Evolutionary conservation across 768 basidiomycete species (phyloP).

Genomic region (Hypholoma sublateritium): DNA sequence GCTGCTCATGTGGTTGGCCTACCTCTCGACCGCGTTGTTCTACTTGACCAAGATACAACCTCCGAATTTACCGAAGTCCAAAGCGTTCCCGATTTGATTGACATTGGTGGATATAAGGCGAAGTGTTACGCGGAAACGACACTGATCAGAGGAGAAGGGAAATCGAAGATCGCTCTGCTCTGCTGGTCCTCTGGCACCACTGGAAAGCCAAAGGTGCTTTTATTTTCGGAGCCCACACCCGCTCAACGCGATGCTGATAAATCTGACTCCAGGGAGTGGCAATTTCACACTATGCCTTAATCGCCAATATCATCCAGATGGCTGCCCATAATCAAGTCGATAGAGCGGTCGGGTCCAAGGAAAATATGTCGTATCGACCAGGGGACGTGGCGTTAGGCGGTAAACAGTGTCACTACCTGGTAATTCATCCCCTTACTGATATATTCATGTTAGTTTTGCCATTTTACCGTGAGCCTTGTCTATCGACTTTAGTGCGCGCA

Average conservation of each 20-base stretch:
- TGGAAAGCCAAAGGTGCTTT: conserved; percentile 56
- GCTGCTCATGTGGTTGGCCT: conserved; percentile 36
- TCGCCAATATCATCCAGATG: conserved; percentile 55
- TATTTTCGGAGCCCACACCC: not conserved
- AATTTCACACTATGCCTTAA: conserved; percentile 53
- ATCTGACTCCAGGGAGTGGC: conserved; percentile 40
- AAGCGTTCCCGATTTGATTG: conserved; percentile 27
- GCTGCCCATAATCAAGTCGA: conserved; percentile 38
- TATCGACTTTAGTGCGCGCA: not conserved
- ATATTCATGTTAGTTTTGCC: conserved; percentile 26
- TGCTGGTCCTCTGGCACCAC: conserved; percentile 73
- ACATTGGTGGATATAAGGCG: conserved; percentile 19
- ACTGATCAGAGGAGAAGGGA: conserved; percentile 52
- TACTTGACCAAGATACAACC: conserved; percentile 29
- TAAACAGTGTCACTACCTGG: conserved; percentile 9
- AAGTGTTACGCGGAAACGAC: conserved; percentile 40
- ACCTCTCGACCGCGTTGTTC: conserved; percentile 36
- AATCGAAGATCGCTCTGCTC: conserved; percentile 57
- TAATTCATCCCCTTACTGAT: conserved; percentile 5
- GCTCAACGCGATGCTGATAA: not conserved
- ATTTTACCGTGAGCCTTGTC: conserved; percentile 43
- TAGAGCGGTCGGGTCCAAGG: conserved; percentile 23
- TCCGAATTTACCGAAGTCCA: conserved; percentile 3
- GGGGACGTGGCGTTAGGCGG: conserved; percentile 49
- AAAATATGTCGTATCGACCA: conserved; percentile 35